A percentile compares a stretch with the other conserved stretches of the same genome.
phyloP scores from a whole-genome alignment of 2,329 filamentous ascomycete species.

The Epichloe baconii region DNA sequence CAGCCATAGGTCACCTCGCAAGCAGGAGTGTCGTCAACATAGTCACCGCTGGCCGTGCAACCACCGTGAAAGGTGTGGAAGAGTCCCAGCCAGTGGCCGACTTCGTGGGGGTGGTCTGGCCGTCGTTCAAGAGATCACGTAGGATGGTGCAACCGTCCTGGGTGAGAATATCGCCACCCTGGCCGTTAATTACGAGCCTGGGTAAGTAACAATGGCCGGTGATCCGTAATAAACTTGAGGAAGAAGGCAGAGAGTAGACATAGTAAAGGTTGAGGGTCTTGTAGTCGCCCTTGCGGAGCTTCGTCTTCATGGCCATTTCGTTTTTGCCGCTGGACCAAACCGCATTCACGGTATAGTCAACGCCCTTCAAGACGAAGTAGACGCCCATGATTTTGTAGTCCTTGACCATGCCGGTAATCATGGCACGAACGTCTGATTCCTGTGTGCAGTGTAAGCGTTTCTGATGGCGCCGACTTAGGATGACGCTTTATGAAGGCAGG shows the following conservation, averaged over 20 bases:
- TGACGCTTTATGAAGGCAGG: neutral
- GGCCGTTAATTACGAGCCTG: no score
- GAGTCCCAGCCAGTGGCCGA: conserved; percentile 32
- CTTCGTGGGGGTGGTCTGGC: conserved; percentile 21
- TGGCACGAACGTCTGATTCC: neutral
- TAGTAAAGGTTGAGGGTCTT: conserved; percentile 31
- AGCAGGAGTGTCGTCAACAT: conserved; percentile 25
- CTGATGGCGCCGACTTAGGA: neutral
- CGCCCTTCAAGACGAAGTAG: neutral
- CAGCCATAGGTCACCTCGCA: conserved; percentile 17
- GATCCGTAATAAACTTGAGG: conserved; percentile 7
- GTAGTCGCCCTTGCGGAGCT: conserved; percentile 24
- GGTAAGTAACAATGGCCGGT: neutral
- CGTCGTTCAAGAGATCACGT: conserved; percentile 8
- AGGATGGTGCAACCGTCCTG: conserved; percentile 11
- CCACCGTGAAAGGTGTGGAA: conserved; percentile 29
- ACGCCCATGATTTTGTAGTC: neutral
- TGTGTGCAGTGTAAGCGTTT: neutral
- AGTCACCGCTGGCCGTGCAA: conserved; percentile 20
- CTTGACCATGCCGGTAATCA: neutral
- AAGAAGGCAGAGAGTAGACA: conserved; percentile 3
- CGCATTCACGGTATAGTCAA: neutral
- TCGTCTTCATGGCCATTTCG: neutral
- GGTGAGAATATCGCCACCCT: conserved; percentile 11
- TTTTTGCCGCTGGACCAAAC: neutral